Evolutionary conservation across 2,329 filamentous ascomycete genomes (phyloP), one percentile per base, ranked within the genome.

Genomic region (Colletotrichum sp.): DNA sequence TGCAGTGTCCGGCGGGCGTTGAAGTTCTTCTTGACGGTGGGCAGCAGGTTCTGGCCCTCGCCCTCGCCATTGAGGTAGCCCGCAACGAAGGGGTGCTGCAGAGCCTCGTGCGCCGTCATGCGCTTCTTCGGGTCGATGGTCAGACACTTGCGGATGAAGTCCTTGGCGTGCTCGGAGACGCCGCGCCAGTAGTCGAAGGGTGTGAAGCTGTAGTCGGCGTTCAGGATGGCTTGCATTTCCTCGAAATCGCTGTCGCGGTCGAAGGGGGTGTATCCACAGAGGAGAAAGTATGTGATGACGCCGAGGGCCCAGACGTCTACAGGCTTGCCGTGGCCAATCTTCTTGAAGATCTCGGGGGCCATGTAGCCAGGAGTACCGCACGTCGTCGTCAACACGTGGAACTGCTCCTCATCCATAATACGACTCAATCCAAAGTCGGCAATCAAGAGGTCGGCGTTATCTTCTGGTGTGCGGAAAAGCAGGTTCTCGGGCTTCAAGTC

Each of bases 321-420:
- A 80, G 97, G 96, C 86, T 99, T 99, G 78, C 97, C 97, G 84
- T 99, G 97, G 30, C 97, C 97, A 9, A 94, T 96, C 89, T 99
- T 99, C 86, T 98, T 98, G 88, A 99, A 99, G 81, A 99, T 99
- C 85, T 99, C 97, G 26, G 97, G 97, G 3, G 97, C 97, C 97
- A 99, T 99, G 86, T 99, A 99, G 65, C 97, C 97, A 5, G 97
- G 97, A 2, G 97, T 99, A 75, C 97, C 97, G 84, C 97, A 99
- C 2, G 97, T 99, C 1, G 97, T 99, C 13, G 97, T 99, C 77
- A 99, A 88, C 34, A 99, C 96, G 83, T 99, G 97, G 85, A 99
- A 99, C 83, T 98, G 95, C 85, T 98, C 96, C 86, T 99, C 97
- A 82, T 99, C 97, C 96, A 99, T 99, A 86, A 99, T 98, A 74